Base-by-base conservation (phyloP, 73 alveolate genomes). In the Strombidium stylifer region DNA sequence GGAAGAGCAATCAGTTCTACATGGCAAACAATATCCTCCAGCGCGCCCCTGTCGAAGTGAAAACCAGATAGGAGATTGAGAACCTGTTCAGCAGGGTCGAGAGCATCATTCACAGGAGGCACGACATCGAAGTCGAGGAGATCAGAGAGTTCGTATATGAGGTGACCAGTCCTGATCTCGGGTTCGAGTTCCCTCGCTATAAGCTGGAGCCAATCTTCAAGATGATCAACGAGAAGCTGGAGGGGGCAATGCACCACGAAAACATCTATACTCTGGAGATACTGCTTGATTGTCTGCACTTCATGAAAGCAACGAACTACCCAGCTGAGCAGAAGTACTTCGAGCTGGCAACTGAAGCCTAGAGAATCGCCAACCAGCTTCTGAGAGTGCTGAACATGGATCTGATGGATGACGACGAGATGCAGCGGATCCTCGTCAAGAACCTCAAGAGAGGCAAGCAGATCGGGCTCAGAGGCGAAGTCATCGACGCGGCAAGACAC, bases 391-490 rank as follows among this genome's bases (percentile, higher is more conserved):
- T 69, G 8, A 69, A 69, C 46, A 69, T 69, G 82, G 69, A 53
- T 18, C 51, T 25, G 14, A 21, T 25, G 1, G 82, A 69, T 53
- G 82, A 69, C 20, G 53, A 69, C 58, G 56, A 69, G 27, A 26
- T 69, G 40, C 51, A 69, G 24, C 2, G 27, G 1, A 32, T 69
- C 60, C 72, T 69, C 6, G 82, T 52, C 46, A 8, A 69, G 2
- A 49, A 71, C 21, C 53, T 69, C 15, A 31, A 19, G 25, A 35
- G 39, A 15, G 82, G 72, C 16, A 51, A 48, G 41, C 52, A 42
- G 34, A 69, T 69, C 1, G 82, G 82, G 25, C 21, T 69, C 64
- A 18, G 82, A 37, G 82, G 82, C 11, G 82, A 69, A 21, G 32
- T 69, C 0, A 53, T 69, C 1, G 82, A 69, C 46, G 64, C 53